Evolutionary conservation across 768 basidiomycete genomes (phyloP).

Genomic region (Gloeophyllum trabeum): DNA sequence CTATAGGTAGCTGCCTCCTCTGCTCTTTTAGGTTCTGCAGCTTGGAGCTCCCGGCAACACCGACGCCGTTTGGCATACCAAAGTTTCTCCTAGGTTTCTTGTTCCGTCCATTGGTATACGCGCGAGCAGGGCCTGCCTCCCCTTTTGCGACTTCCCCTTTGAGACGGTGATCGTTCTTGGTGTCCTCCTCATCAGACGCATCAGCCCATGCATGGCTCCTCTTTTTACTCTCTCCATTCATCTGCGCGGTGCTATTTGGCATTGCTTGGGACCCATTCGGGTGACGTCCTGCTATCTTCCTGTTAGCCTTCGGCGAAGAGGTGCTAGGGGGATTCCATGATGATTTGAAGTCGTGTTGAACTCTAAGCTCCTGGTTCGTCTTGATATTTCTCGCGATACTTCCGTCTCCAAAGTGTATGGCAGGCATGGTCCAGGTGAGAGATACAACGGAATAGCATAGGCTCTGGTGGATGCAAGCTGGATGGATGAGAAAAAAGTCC

Average conservation of each 20-base stretch:
- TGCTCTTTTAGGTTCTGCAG: conserved; percentile 43
- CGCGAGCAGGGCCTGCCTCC: neutral
- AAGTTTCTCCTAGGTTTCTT: conserved; percentile 5
- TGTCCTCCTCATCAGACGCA: conserved; percentile 18
- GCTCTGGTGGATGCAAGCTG: neutral
- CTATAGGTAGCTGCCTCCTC: conserved; percentile 66
- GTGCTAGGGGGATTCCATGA: neutral
- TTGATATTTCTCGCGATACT: neutral
- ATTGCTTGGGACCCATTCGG: neutral
- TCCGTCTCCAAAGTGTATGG: neutral
- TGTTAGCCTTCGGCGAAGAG: neutral
- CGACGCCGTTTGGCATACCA: neutral
- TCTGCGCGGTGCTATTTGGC: neutral
- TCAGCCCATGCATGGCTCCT: conserved; percentile 15
- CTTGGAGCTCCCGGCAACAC: conserved; percentile 8
- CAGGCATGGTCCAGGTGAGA: neutral
- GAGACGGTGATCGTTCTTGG: conserved; percentile 6
- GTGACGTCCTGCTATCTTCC: neutral
- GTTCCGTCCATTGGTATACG: conserved; percentile 2
- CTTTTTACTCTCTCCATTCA: conserved; percentile 6
- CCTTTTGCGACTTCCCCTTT: neutral
- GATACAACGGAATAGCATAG: neutral
- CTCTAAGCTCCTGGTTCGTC: neutral
- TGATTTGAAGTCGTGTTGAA: neutral
- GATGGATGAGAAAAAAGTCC: neutral